Percentiles rank a stretch among this genome's conserved stretches.
These are phyloP conservation scores for Geranomyces variabilis DNA, from an alignment of 192 early-diverging fungal species.

Conservation along the genomic window DNA sequence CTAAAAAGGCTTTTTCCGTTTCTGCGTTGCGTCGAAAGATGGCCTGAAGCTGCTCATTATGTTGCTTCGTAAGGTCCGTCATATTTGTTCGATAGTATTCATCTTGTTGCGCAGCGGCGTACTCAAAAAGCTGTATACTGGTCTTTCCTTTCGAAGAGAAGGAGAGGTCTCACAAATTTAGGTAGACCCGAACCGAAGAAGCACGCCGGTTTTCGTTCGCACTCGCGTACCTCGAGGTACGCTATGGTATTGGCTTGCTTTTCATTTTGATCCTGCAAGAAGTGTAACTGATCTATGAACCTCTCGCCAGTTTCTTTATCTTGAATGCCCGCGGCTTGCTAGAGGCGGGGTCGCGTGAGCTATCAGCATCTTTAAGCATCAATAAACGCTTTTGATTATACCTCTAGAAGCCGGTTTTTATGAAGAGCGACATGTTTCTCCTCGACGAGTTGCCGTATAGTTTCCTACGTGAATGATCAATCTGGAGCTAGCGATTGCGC, in stretches of 20 bases:
- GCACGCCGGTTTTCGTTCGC: no score
- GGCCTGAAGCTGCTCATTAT: constrained; percentile 53
- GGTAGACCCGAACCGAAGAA: neutral
- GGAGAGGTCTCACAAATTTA: neutral
- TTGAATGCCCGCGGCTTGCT: constrained; percentile 44
- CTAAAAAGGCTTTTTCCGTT: constrained; percentile 51
- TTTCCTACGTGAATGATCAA: no score
- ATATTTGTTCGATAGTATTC: constrained; percentile 51
- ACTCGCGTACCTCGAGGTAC: constrained; percentile 46
- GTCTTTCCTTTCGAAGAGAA: constrained; percentile 30
- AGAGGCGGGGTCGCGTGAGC: neutral
- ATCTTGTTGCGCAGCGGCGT: constrained; percentile 46
- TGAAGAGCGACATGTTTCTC: constrained; percentile 45
- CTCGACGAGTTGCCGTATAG: constrained; percentile 45
- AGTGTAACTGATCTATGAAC: constrained; percentile 48
- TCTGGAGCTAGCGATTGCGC: no score
- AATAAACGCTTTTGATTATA: neutral
- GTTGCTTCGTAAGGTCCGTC: constrained; percentile 49
- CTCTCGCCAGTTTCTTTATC: constrained; percentile 40
- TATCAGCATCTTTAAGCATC: neutral
- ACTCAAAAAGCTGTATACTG: constrained; percentile 48
- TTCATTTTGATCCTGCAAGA: constrained; percentile 48
- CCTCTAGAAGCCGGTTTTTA: constrained; percentile 46
- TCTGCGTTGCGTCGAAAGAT: constrained; percentile 49
- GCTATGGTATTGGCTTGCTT: constrained; percentile 43